Base-by-base conservation (phyloP, 139 green algal genomes). In the Haematococcus lacustris region DNA sequence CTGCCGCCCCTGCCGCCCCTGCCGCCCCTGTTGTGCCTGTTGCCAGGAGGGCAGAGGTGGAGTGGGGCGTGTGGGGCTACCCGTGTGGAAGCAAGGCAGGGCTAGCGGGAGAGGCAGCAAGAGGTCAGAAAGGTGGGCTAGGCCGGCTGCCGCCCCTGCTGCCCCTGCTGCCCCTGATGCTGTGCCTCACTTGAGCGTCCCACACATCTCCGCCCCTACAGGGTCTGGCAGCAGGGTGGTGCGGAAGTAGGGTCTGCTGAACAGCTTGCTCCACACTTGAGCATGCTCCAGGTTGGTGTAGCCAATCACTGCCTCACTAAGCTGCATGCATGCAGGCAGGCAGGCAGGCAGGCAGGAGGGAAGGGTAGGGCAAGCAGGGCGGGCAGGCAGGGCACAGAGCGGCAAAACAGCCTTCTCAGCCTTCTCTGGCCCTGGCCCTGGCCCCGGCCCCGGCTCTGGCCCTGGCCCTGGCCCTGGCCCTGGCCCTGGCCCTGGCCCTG, bases 131-230 rank as follows among this genome's bases (percentile, higher is more conserved):
- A n/a, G 63, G 13, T 25, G n/a, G 63, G 30, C 41, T 30, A 4
- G 63, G 21, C 43, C 25, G 43, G 9, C 7, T 30, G 9, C 37
- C 7, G 63, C n/a, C 9, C 43, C 7, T 17, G 7, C 17, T 35
- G n/a, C 30, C 26, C 13, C 13, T 35, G 17, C 60, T 40, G 26
- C 30, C 30, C 30, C 21, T 17, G n/a, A n/a, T n/a, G n/a, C n/a
- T n/a, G n/a, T n/a, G n/a, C n/a, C n/a, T n/a, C n/a, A n/a, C n/a
- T 92, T 92, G 6, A 93, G 78, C 1, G 85, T 91, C 50, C 85
- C 87, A 64, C 71, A 76, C 71, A 71, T 71, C 25, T 53, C 61
- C n/a, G 61, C 38, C 17, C 75, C 50, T 32, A 51, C 30, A 1
- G 30, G 63, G 65, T 93, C 88, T 3, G 78, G 76, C 26, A 90